Base-by-base conservation (phyloP, 345 rosid genomes). In the Brassica rapa region DNA sequence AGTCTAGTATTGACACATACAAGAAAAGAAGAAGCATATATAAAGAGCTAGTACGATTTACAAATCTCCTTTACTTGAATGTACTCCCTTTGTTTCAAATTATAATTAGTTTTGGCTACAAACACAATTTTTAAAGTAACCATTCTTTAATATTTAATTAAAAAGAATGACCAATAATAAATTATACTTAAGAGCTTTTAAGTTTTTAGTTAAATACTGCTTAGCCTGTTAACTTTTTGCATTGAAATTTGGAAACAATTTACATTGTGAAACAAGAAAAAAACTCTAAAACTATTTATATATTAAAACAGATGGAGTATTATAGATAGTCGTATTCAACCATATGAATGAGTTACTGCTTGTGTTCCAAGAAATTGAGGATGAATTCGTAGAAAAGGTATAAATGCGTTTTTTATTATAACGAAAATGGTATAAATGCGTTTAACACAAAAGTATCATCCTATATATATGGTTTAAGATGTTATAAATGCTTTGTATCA, bases 221-320 rank as follows among this genome's bases (percentile, higher is more conserved):
- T 41, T 41, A 41, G 49, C 49, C 11, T 41, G 49, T 41, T 37
- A 37, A 37, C 37, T 37, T 37, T 37, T 37, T 37, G 43, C 43
- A 37, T 37, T 37, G 43, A 37, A 37, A 37, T 37, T 37, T 37
- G 43, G 11, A 37, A 32, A 37, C 43, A 37, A 37, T 37, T 37
- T 37, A 37, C 43, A 37, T 37, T 37, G 43, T 37, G 43, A 37
- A 8, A 37, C 37, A 33, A 33, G 8, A 37, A 37, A 37, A 37
- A 37, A 8, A 37, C 11, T 37, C 10, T 37, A 37, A 0, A 37
- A 37, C 43, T 37, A 37, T 8, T 37, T 37, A 32, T 32, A 32
- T 37, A 19, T 19, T 19, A 37, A 37, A 37, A 37, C 43, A 37
- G 86, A 90, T 88, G 2, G 92, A 92, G 63, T 87, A 46, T 46